Conservation (phyloP, 305 asterid species). For the Striga hermonthica region DNA sequence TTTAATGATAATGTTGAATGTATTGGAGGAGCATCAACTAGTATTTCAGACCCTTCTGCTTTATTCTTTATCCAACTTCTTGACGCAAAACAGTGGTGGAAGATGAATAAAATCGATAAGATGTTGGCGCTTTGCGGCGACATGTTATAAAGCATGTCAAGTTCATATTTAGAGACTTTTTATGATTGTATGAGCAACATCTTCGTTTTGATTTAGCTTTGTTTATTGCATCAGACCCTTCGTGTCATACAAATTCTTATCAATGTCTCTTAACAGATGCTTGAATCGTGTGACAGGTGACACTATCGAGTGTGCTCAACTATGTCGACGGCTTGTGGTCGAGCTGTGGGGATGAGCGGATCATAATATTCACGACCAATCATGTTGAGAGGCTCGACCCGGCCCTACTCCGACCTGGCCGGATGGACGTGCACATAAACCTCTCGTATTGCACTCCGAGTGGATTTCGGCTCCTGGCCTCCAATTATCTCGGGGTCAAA, state of each 20-base stretch:
- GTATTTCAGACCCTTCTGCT: no score
- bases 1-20: no score
- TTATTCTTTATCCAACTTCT: no score
- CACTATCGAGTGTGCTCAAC: conserved; percentile 57
- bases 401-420: conserved; percentile 56
- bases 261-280: neutral
- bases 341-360: conserved; percentile 66
- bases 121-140: no score
- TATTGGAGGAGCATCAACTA: no score
- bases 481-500: conserved; percentile 36
- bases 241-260: neutral
- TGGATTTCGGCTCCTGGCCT: conserved; percentile 46
- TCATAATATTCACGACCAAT: conserved; percentile 69
- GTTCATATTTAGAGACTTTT: no score
- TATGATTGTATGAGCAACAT: neutral
- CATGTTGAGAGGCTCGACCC: conserved; percentile 61
- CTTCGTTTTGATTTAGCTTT: neutral
- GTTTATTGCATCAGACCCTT: neutral
- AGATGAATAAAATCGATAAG: no score
- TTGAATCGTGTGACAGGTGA: conserved; percentile 40
- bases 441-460: conserved; percentile 52
- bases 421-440: conserved; percentile 63
- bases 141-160: no score
- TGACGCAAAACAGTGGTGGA: no score
- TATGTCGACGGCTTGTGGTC: conserved; percentile 73